A percentile compares a stretch with the other conserved stretches of the same genome.
Conservation (phyloP, 2,329 filamentous ascomycete species). For the Aspergillus neotritici region DNA sequence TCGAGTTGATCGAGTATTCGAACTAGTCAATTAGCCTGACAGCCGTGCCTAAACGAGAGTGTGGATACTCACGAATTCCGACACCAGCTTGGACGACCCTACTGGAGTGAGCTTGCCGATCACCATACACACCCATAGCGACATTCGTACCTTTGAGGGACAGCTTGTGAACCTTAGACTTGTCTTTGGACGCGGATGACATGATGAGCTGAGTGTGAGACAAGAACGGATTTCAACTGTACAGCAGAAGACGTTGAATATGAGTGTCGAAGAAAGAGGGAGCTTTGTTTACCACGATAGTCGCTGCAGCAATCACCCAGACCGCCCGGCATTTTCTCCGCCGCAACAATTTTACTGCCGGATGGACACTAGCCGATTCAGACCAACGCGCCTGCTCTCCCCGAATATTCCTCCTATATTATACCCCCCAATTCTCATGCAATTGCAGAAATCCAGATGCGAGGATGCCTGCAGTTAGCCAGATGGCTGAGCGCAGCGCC, state of each 20-base stretch:
- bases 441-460: slow-evolving; percentile 38
- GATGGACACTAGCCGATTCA: not conserved
- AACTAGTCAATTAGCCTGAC: slow-evolving; percentile 50
- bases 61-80: slow-evolving; percentile 73
- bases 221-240: not conserved
- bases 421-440: slow-evolving; percentile 21
- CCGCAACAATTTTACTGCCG: slow-evolving; percentile 20
- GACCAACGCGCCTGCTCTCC: slow-evolving; percentile 2
- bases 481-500: slow-evolving; percentile 42
- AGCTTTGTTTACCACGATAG: slow-evolving; percentile 34
- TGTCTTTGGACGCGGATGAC: slow-evolving; percentile 51
- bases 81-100: slow-evolving; percentile 77
- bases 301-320: slow-evolving; percentile 33
- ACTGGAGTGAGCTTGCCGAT: slow-evolving; percentile 25
- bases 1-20: slow-evolving; percentile 97
- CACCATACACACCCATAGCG: not conserved
- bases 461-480: slow-evolving; percentile 44
- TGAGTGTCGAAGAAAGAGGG: slow-evolving; percentile 6
- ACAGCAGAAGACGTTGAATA: not conserved
- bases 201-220: slow-evolving; percentile 21
- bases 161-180: slow-evolving; percentile 91
- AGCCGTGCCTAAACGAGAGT: not conserved
- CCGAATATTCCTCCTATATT: not conserved
- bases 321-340: slow-evolving; percentile 32
- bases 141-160: slow-evolving; percentile 47